Percentiles rank a stretch among this genome's conserved stretches.
Evolutionary conservation across 805 yeast species (phyloP).

Genomic region (Lachancea fermentati): DNA sequence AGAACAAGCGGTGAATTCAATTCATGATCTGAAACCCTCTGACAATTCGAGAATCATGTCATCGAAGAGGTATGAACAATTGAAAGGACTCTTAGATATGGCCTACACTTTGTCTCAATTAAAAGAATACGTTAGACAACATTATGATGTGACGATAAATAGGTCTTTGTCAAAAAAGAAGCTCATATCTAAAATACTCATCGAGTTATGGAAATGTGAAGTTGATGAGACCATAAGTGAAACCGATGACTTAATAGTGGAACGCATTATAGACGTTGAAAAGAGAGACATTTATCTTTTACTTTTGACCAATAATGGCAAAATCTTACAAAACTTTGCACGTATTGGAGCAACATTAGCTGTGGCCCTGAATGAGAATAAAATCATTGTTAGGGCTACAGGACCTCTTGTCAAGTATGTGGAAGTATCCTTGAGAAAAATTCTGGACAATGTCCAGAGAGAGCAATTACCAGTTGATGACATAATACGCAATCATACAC

Average conservation of each 20-base stretch:
- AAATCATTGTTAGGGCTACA: slow-evolving; percentile 23
- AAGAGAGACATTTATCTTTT: slow-evolving; percentile 25
- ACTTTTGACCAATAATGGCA: slow-evolving; percentile 30
- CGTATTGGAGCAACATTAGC: slow-evolving; percentile 27
- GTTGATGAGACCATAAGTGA: slow-evolving; percentile 16
- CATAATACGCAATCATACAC: slow-evolving; percentile 15
- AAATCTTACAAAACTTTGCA: slow-evolving; percentile 28
- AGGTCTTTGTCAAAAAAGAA: slow-evolving; percentile 8
- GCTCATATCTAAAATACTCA: slow-evolving; percentile 7
- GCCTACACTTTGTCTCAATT: slow-evolving; percentile 28
- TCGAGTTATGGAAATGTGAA: slow-evolving; percentile 8
- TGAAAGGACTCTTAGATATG: slow-evolving; percentile 17
- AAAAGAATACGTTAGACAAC: slow-evolving; percentile 16
- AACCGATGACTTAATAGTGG: slow-evolving; percentile 19
- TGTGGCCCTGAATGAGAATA: slow-evolving; percentile 24
- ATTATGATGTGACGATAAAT: slow-evolving; percentile 7
- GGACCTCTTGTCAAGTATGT: slow-evolving; percentile 24
- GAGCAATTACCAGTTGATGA: slow-evolving; percentile 14
- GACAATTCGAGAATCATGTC: slow-evolving; percentile 14
- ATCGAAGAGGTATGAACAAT: slow-evolving; percentile 16
- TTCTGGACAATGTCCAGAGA: slow-evolving; percentile 24
- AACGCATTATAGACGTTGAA: slow-evolving; percentile 20
- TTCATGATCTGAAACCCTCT: slow-evolving; percentile 24
- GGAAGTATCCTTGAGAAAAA: slow-evolving; percentile 27
- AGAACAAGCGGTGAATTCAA: slow-evolving; percentile 26